phyloP scores from a whole-genome alignment of 306 rosid genomes.

The Vachellia collinsii region DNA sequence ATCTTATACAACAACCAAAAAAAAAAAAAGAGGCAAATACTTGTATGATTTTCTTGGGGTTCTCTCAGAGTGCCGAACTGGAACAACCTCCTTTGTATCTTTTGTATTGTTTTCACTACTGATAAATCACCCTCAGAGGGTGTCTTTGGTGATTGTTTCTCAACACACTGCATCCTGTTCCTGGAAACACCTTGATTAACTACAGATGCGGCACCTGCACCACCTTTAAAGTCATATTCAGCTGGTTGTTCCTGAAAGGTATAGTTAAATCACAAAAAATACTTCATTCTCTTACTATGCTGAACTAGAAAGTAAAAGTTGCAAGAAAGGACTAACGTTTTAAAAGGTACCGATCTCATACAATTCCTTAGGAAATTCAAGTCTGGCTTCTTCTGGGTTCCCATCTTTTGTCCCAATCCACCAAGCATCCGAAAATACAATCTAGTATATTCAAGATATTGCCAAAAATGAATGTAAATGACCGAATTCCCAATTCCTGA shows the following conservation, averaged over 20 bases:
- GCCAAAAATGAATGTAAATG: conserved; percentile 15
- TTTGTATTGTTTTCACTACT: conserved; percentile 47
- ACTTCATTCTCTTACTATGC: conserved; percentile 22
- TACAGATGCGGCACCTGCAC: conserved; percentile 61
- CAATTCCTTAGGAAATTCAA: conserved; percentile 78
- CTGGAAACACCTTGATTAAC: conserved; percentile 52
- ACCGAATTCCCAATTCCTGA: conserved; percentile 20
- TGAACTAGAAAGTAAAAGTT: conserved; percentile 33
- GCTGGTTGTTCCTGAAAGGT: conserved; percentile 59
- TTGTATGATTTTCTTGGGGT: conserved; percentile 62
- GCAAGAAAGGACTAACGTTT: conserved; percentile 2
- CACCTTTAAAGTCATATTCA: conserved; percentile 80
- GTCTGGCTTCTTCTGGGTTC: conserved; percentile 77
- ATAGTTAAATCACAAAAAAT: conserved; percentile 20
- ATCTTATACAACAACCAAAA: conserved; percentile 28
- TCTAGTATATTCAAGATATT: conserved; percentile 49
- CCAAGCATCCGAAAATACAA: conserved; percentile 94
- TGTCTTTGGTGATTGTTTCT: conserved; percentile 49
- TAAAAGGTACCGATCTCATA: conserved; percentile 49
- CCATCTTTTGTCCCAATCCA: conserved; percentile 89
- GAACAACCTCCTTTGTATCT: conserved; percentile 49
- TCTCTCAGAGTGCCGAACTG: conserved; percentile 78
- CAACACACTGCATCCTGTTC: conserved; percentile 43
- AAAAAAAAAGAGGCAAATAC: conserved; percentile 53
- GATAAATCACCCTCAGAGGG: conserved; percentile 56